Evolutionary conservation across 306 rosid species (phyloP).

Genomic region (Spatholobus suberectus): DNA sequence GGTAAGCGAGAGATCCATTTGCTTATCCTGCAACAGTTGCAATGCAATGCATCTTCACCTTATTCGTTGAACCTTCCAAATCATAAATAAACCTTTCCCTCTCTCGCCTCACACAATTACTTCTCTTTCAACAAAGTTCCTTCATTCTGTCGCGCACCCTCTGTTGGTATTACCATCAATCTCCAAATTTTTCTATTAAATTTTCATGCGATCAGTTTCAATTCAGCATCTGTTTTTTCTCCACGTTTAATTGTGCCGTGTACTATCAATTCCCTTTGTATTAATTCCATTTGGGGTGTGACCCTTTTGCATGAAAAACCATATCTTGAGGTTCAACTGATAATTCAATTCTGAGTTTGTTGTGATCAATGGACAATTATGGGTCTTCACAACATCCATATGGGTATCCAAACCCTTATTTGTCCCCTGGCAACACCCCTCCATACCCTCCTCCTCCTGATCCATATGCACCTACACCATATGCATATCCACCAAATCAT

Average conservation of each 20-base stretch:
- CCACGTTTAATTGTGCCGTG: neutral
- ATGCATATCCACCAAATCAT: slow-evolving; percentile 34
- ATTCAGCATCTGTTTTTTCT: neutral
- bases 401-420: slow-evolving; percentile 46
- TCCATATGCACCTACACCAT: slow-evolving; percentile 26
- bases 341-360: slow-evolving; percentile 26
- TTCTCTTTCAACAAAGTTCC: slow-evolving; percentile 9
- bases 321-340: slow-evolving; percentile 4
- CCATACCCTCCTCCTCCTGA: slow-evolving; percentile 53
- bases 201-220: neutral
- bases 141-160: slow-evolving; percentile 19
- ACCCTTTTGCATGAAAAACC: slow-evolving; percentile 8
- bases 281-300: slow-evolving; percentile 13
- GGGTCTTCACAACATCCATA: slow-evolving; percentile 48
- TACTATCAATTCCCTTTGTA: neutral
- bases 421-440: slow-evolving; percentile 27
- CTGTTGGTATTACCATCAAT: neutral
- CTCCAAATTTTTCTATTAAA: neutral
- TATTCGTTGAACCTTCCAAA: slow-evolving; percentile 23
- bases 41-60: neutral
- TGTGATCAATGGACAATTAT: slow-evolving; percentile 46
- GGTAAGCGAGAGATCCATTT: neutral
- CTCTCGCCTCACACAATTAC: neutral
- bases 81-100: slow-evolving; percentile 24
- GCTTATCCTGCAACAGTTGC: neutral